A percentile compares a stretch with the other conserved stretches of the same genome.
phyloP scores from a whole-genome alignment of 352 stramenopile species.

The Lagenidium sp. region DNA sequence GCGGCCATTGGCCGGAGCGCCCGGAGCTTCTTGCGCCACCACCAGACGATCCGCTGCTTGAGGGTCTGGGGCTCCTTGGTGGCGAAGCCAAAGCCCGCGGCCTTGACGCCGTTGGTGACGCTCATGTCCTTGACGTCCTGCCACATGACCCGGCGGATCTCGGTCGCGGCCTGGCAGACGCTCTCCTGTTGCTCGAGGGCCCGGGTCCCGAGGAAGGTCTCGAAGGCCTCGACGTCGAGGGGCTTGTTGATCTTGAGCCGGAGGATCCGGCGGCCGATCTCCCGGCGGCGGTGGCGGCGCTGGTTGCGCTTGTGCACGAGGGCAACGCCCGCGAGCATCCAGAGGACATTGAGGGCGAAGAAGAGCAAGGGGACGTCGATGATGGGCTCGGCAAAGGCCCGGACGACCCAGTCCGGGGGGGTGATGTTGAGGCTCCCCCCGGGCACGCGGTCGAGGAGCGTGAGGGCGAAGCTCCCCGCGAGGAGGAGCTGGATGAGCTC shows the following conservation, averaged over 20 bases:
- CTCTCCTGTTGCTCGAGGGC: constrained; percentile 43
- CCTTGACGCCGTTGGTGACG: constrained; percentile 1
- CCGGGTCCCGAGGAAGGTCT: constrained; percentile 25
- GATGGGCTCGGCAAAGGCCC: constrained; percentile 27
- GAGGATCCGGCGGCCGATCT: constrained; percentile 81
- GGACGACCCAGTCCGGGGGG: constrained; percentile 71
- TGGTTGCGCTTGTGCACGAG: constrained; percentile 54
- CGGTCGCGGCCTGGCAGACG: constrained; percentile 34
- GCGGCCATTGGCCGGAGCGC: background rate
- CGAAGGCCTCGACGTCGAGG: constrained; percentile 32
- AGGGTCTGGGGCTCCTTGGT: constrained; percentile 5
- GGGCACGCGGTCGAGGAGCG: constrained; percentile 89
- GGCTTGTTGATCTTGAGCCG: constrained; percentile 61
- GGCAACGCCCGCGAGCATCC: constrained; percentile 67
- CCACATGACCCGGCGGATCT: constrained; percentile 44
- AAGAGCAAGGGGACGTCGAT: constrained; percentile 50
- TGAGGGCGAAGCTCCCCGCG: constrained; percentile 87
- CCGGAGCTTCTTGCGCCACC: constrained; percentile 9
- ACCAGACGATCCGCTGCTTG: constrained; percentile 7
- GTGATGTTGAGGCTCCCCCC: constrained; percentile 84
- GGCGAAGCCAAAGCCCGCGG: background rate
- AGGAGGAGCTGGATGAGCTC: constrained; percentile 89
- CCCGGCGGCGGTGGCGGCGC: constrained; percentile 35
- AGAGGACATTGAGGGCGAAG: constrained; percentile 88
- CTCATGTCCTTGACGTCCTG: constrained; percentile 20